Evolutionary conservation across 2,329 filamentous ascomycete genomes (phyloP).

Genomic region (Lachnellula suecica): DNA sequence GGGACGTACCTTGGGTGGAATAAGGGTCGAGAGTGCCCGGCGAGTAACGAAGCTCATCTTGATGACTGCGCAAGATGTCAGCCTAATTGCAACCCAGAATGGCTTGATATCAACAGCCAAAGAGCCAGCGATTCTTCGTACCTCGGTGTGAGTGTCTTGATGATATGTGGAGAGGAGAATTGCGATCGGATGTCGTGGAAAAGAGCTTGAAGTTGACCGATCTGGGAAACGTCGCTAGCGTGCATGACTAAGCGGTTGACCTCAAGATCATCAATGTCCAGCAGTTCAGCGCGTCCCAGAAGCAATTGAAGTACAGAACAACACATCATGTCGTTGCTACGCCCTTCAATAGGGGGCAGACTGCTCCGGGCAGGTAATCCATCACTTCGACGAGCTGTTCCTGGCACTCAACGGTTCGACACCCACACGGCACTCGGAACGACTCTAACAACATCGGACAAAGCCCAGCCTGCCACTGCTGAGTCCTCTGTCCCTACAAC

Average conservation of each 20-base stretch:
- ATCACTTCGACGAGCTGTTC: slow-evolving; percentile 36
- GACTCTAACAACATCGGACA: slow-evolving; percentile 40
- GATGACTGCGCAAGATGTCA: slow-evolving; percentile 38
- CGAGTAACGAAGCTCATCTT: slow-evolving; percentile 92
- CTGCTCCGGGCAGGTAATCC: slow-evolving; percentile 49
- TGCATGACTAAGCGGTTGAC: slow-evolving; percentile 22
- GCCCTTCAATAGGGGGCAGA: slow-evolving; percentile 52
- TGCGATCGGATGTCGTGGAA: slow-evolving; percentile 16
- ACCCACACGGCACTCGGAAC: slow-evolving; percentile 41
- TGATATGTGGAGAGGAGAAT: slow-evolving; percentile 21
- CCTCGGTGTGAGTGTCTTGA: slow-evolving; percentile 30
- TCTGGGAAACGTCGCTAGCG: slow-evolving; percentile 9
- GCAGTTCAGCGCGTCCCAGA: not conserved
- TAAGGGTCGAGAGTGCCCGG: slow-evolving; percentile 95
- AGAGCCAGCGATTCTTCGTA: slow-evolving; percentile 12
- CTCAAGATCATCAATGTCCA: not conserved
- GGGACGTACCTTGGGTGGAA: slow-evolving; percentile 87
- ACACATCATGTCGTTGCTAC: slow-evolving; percentile 63
- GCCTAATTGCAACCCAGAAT: slow-evolving; percentile 28
- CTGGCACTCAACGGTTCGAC: slow-evolving; percentile 53
- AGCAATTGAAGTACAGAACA: slow-evolving; percentile 7
- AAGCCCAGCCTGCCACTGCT: slow-evolving; percentile 31
- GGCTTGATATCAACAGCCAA: not conserved
- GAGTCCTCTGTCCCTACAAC: slow-evolving; percentile 21
- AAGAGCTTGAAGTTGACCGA: slow-evolving; percentile 18